These are phyloP conservation scores for Gentiana dahurica DNA, from an alignment of 257 asterid genomes.

Conservation along the genomic window DNA sequence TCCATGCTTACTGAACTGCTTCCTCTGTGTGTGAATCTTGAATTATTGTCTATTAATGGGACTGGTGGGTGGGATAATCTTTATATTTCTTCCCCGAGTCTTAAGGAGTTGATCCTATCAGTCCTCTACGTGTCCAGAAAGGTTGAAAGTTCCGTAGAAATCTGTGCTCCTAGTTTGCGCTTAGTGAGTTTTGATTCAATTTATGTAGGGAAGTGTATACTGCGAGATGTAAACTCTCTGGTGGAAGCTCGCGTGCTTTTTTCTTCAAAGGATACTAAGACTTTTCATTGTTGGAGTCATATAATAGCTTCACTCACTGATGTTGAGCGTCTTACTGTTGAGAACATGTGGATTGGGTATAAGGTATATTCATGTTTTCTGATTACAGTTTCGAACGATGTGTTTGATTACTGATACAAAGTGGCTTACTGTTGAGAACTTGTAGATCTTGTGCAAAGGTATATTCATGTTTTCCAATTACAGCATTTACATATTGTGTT, in stretches of 20 bases:
- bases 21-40: background rate
- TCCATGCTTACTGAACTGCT: background rate
- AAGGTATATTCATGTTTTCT: background rate
- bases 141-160: background rate
- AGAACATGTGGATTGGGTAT: slow-evolving; percentile 2
- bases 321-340: background rate
- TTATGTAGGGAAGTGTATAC: background rate
- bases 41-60: background rate
- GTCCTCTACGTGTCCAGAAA: background rate
- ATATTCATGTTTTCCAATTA: no score
- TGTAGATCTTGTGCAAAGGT: no score
- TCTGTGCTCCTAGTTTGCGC: slow-evolving; percentile 1
- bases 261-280: background rate
- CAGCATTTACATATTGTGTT: no score
- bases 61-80: background rate
- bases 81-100: background rate
- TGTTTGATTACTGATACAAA: no score
- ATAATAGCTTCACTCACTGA: background rate
- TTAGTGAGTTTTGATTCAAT: background rate
- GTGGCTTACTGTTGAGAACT: no score
- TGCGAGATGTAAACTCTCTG: background rate
- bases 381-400: no score
- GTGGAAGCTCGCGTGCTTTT: background rate
- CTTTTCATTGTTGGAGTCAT: background rate
- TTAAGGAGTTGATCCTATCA: background rate